These are phyloP conservation scores for Saraca asoca DNA, from an alignment of 331 rosid genomes.

Conservation along the genomic window DNA sequence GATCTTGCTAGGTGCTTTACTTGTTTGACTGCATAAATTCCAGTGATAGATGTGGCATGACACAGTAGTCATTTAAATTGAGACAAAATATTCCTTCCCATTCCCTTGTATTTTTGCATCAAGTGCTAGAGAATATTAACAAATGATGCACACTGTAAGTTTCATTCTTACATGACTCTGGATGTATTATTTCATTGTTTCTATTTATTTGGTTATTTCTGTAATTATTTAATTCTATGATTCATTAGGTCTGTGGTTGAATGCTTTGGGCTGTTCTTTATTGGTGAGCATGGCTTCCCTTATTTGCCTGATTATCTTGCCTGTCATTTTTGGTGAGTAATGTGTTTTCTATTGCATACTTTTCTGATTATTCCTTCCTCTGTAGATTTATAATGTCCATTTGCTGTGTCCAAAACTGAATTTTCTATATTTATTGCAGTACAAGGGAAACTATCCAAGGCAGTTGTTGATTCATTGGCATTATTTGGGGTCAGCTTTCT, in stretches of 20 bases:
- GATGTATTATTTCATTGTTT: neutral
- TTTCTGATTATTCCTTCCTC: constrained; percentile 21
- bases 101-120: constrained; percentile 17
- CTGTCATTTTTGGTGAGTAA: constrained; percentile 78
- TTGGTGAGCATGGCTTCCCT: constrained; percentile 99
- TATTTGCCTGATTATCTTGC: constrained; percentile 77
- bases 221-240: too few species aligned
- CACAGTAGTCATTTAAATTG: too few species aligned
- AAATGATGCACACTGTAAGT: neutral
- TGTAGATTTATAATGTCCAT: constrained; percentile 22
- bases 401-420: constrained; percentile 30
- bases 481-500: constrained; percentile 95
- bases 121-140: constrained; percentile 8
- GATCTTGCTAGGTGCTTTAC: too few species aligned
- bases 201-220: constrained; percentile 15
- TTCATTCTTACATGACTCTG: constrained; percentile 9
- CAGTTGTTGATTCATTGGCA: constrained; percentile 90
- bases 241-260: constrained; percentile 91
- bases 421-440: constrained; percentile 61
- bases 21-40: too few species aligned
- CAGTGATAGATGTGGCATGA: too few species aligned
- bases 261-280: constrained; percentile 90
- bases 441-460: constrained; percentile 90
- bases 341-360: constrained; percentile 11
- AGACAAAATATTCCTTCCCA: too few species aligned